A percentile compares a stretch with the other conserved stretches of the same genome.
These are phyloP conservation scores for Botryosphaeria dothidea DNA, from an alignment of 2,329 filamentous ascomycete genomes.

Conservation along the genomic window DNA sequence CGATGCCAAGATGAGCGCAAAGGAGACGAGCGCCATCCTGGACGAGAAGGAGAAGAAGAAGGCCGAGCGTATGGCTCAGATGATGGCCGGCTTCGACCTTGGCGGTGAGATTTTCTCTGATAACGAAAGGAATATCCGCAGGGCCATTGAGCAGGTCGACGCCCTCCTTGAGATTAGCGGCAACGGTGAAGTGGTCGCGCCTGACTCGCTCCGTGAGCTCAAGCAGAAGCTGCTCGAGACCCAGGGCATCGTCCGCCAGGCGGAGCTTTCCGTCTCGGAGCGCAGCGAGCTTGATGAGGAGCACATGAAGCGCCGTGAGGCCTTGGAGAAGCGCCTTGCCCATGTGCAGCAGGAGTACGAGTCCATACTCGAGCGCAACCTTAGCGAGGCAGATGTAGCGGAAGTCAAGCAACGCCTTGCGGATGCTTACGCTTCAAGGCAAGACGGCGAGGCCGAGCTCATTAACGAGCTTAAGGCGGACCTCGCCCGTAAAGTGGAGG, in stretches of 20 bases:
- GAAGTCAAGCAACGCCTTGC: slow-evolving; percentile 81
- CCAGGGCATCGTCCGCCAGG: slow-evolving; percentile 89
- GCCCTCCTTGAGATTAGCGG: slow-evolving; percentile 74
- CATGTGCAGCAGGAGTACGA: slow-evolving; percentile 82
- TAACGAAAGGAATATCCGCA: slow-evolving; percentile 82
- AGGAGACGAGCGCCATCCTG: slow-evolving; percentile 83
- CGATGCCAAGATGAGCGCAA: slow-evolving; percentile 94
- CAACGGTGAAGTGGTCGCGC: slow-evolving; percentile 74
- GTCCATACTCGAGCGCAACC: slow-evolving; percentile 74
- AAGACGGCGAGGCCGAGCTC: slow-evolving; percentile 71
- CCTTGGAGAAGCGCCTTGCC: slow-evolving; percentile 75
- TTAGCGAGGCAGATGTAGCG: slow-evolving; percentile 75
- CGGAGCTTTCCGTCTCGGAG: slow-evolving; percentile 81
- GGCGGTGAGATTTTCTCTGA: slow-evolving; percentile 91
- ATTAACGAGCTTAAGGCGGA: slow-evolving; percentile 77
- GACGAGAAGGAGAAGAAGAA: slow-evolving; percentile 99
- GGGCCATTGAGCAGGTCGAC: slow-evolving; percentile 82
- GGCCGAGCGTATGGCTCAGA: slow-evolving; percentile 98
- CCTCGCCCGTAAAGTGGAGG: slow-evolving; percentile 73
- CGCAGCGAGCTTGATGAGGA: slow-evolving; percentile 64
- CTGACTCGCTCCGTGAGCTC: slow-evolving; percentile 77
- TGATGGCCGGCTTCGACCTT: slow-evolving; percentile 99
- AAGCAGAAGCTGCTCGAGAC: slow-evolving; percentile 81
- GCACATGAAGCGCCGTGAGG: slow-evolving; percentile 65
- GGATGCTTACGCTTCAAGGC: slow-evolving; percentile 73